Evolutionary conservation across 1,139 yeast species (phyloP).

Genomic region (Taphrina wiesneri): DNA sequence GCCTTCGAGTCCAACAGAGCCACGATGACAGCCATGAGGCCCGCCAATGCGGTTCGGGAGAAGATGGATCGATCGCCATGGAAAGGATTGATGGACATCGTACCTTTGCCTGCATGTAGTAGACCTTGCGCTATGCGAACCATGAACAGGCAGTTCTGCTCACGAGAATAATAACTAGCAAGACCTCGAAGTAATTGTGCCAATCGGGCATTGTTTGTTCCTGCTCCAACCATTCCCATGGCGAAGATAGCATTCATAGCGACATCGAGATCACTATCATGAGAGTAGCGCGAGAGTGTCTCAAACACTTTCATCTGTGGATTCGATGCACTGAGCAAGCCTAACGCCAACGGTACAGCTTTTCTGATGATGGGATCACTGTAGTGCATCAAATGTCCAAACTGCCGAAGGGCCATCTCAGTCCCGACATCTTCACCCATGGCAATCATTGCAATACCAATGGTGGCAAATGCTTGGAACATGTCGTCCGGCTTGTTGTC

Average conservation of each 20-base stretch:
- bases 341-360: conserved; percentile 97
- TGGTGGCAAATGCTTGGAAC: conserved; percentile 80
- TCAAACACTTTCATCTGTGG: conserved; percentile 98
- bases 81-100: conserved; percentile 84
- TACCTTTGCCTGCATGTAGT: conserved; percentile 93
- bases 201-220: conserved; percentile 96
- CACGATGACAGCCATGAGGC: conserved; percentile 79
- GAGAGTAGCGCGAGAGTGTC: conserved; percentile 92
- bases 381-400: conserved; percentile 92
- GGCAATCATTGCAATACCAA: conserved; percentile 91
- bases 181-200: conserved; percentile 93
- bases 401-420: conserved; percentile 96
- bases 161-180: conserved; percentile 88
- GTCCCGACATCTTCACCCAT: conserved; percentile 98
- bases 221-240: conserved; percentile 98
- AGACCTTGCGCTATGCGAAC: conserved; percentile 95
- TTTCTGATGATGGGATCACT: conserved; percentile 90
- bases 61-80: conserved; percentile 84
- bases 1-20: conserved; percentile 73
- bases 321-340: conserved; percentile 85
- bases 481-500: conserved; percentile 53
- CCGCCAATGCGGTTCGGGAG: conserved; percentile 87
- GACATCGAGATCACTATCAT: conserved; percentile 90
- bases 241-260: conserved; percentile 93
- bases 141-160: conserved; percentile 86